A percentile compares a stretch with the other conserved stretches of the same genome.
These are phyloP conservation scores for Podila epicladia DNA, from an alignment of 192 early-diverging fungal species.

Conservation along the genomic window DNA sequence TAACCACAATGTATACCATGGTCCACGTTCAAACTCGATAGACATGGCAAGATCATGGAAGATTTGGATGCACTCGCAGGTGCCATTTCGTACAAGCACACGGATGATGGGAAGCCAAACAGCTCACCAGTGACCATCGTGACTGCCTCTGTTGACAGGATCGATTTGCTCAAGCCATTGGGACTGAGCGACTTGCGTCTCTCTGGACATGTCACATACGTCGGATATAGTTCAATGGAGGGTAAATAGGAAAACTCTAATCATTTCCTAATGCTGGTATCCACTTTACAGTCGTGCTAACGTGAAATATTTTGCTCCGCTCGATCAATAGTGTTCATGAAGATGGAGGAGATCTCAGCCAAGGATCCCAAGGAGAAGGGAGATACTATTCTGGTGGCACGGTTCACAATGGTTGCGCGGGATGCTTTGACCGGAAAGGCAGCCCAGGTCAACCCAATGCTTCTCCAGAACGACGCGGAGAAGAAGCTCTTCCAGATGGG, in stretches of 20 bases:
- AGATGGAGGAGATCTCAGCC: slow-evolving; percentile 65
- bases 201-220: slow-evolving; percentile 84
- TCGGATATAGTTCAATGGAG: slow-evolving; percentile 92
- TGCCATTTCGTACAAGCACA: slow-evolving; percentile 81
- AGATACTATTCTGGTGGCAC: slow-evolving; percentile 75
- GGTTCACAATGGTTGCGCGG: slow-evolving; percentile 90
- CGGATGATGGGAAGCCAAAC: slow-evolving; percentile 46
- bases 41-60: slow-evolving; percentile 87
- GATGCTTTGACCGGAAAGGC: slow-evolving; percentile 77
- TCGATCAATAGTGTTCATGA: slow-evolving; percentile 62
- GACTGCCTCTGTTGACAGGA: slow-evolving; percentile 89
- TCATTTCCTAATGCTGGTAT: not conserved
- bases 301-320: not conserved
- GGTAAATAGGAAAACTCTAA: slow-evolving; percentile 21
- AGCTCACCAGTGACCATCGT: slow-evolving; percentile 75
- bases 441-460: slow-evolving; percentile 77
- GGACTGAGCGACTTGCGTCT: slow-evolving; percentile 80
- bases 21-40: not conserved
- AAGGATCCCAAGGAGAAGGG: slow-evolving; percentile 16
- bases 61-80: slow-evolving; percentile 89
- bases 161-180: slow-evolving; percentile 76
- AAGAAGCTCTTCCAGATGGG: slow-evolving; percentile 74
- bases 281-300: not conserved
- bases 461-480: slow-evolving; percentile 78
- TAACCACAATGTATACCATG: not conserved